These are phyloP conservation scores for Micractinium sp. DNA, from an alignment of 139 green algal species.

Conservation along the genomic window DNA sequence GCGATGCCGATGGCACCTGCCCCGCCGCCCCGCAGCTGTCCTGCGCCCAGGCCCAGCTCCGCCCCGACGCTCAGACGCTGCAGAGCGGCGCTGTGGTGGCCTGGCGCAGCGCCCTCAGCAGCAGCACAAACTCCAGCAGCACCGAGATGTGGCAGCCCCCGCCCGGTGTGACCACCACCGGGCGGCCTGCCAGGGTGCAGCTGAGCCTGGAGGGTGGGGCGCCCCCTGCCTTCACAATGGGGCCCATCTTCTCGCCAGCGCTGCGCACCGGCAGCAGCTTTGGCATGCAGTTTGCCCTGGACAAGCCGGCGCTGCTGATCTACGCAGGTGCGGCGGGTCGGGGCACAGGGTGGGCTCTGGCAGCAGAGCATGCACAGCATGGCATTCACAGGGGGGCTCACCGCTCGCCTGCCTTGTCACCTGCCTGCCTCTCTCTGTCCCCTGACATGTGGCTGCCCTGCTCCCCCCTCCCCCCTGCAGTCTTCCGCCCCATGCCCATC, in stretches of 20 bases:
- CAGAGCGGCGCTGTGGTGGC: constrained; percentile 29
- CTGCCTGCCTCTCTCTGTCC: background rate
- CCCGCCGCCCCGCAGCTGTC: constrained; percentile 5
- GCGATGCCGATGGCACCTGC: background rate
- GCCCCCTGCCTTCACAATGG: constrained; percentile 19
- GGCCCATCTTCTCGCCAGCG: constrained; percentile 23
- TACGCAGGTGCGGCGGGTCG: background rate
- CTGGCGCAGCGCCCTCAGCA: constrained; percentile 11
- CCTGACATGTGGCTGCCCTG: no score
- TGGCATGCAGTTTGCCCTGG: constrained; percentile 35
- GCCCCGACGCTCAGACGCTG: constrained; percentile 19
- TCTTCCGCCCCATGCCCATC: constrained; percentile 29
- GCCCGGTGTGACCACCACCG: background rate
- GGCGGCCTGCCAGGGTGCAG: constrained; percentile 19
- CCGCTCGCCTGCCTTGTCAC: background rate
- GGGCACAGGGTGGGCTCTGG: background rate
- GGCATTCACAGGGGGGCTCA: background rate
- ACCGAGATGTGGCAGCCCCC: constrained; percentile 5
- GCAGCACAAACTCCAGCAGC: background rate
- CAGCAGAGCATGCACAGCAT: background rate
- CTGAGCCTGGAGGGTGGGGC: constrained; percentile 13
- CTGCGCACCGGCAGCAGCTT: constrained; percentile 18
- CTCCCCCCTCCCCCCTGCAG: background rate
- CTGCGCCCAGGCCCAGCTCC: constrained; percentile 18
- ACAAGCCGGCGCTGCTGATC: constrained; percentile 42